These are phyloP conservation scores for Pezicula carpinea DNA, from an alignment of 2,329 filamentous ascomycete species.

Conservation along the genomic window DNA sequence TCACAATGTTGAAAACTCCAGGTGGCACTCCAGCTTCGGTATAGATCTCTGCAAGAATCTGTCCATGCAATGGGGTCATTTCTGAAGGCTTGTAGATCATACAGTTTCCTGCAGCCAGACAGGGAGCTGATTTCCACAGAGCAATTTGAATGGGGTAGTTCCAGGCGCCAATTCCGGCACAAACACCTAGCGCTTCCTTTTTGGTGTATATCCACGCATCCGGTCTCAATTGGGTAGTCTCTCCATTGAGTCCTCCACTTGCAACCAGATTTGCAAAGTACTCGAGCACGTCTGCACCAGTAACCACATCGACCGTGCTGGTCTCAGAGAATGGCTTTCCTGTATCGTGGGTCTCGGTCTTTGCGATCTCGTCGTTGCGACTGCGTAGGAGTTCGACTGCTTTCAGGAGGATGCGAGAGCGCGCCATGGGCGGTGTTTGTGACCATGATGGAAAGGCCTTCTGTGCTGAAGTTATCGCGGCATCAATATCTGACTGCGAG, in stretches of 20 bases:
- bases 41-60: slow-evolving; percentile 71
- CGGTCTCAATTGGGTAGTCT: slow-evolving; percentile 67
- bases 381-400: slow-evolving; percentile 69
- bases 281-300: slow-evolving; percentile 79
- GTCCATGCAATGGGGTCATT: slow-evolving; percentile 78
- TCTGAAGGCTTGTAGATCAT: slow-evolving; percentile 92
- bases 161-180: slow-evolving; percentile 84
- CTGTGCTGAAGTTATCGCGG: slow-evolving; percentile 66
- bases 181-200: slow-evolving; percentile 78
- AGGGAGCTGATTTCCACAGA: slow-evolving; percentile 83
- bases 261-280: slow-evolving; percentile 80
- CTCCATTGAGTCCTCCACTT: slow-evolving; percentile 73
- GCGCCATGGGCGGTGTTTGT: slow-evolving; percentile 65
- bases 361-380: slow-evolving; percentile 75
- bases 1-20: slow-evolving; percentile 83
- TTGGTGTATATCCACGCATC: slow-evolving; percentile 80
- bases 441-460: slow-evolving; percentile 75
- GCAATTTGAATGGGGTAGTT: slow-evolving; percentile 92
- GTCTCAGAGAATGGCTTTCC: slow-evolving; percentile 85
- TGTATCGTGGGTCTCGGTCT: slow-evolving; percentile 77
- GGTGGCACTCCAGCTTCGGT: slow-evolving; percentile 73
- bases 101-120: slow-evolving; percentile 79
- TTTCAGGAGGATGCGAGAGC: slow-evolving; percentile 72
- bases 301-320: slow-evolving; percentile 75
- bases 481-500: slow-evolving; percentile 62